Base-by-base conservation (phyloP, 345 rosid genomes). In the Turritis glabra region DNA sequence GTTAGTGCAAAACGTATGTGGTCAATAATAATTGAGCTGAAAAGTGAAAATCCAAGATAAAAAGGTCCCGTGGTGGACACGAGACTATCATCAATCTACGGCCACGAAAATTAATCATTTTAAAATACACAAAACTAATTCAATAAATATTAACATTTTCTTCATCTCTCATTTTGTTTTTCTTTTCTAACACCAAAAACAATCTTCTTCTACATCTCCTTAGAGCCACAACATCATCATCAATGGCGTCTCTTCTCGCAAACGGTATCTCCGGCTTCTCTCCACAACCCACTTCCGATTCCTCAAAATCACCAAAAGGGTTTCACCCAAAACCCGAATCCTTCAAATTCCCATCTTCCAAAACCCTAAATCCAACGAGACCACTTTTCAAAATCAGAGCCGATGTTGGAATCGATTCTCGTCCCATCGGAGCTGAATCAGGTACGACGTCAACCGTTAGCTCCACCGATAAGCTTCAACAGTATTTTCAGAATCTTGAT, bases 401-500 rank as follows among this genome's bases (percentile, higher is more conserved):
- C 22, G 85, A 79, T 72, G 84, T 77, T 33, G 85, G 83, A 17
- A 50, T 60, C 74, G 82, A 80, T n/a, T 68, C 84, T 26, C 77
- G 59, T 47, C 79, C 82, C 58, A 32, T 79, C 69, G 80, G 48
- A 30, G 55, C 84, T 13, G 82, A 84, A 25, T 58, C 83, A 81
- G 90, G 90, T 85, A 47, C 37, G 32, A 6, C 78, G 46, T 61
- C 82, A 40, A 61, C 80, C 1, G 35, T 80, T 57, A 78, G 67
- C 48, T 86, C 84, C 25, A 90, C 85, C 37, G 92, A 85, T 23
- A 91, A 89, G 69, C 87, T 93, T 50, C 82, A 83, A 13, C 85
- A 91, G 67, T 82, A 88, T 70, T 87, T 94, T 23, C 84, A 84
- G 7, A 89, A 85, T 46, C 88, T 84, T 7, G 95, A 93, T 53